Conservation (phyloP, 1,284 basidiomycete genomes). For the Ustilago cynodontis region DNA sequence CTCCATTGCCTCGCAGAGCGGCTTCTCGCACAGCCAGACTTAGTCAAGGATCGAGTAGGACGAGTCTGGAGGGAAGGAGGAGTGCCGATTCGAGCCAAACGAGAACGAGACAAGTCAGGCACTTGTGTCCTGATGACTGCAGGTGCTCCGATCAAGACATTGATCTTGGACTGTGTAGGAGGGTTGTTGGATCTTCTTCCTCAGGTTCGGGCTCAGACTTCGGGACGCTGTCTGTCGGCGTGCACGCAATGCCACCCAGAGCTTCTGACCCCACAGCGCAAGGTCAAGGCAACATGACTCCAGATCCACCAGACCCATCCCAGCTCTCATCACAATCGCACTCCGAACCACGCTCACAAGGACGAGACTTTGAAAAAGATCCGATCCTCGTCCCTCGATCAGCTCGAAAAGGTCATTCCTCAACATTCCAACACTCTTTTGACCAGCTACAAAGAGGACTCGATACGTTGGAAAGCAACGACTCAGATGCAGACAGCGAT, state of each 20-base stretch:
- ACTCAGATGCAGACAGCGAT: slow-evolving; percentile 39
- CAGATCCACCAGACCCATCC: slow-evolving; percentile 11
- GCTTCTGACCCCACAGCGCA: not conserved
- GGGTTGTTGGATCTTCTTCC: slow-evolving; percentile 32
- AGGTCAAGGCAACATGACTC: not conserved
- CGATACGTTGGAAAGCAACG: slow-evolving; percentile 24
- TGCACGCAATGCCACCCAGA: slow-evolving; percentile 24
- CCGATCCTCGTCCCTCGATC: slow-evolving; percentile 33
- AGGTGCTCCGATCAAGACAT: slow-evolving; percentile 54
- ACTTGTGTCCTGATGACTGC: slow-evolving; percentile 44
- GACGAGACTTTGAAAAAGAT: slow-evolving; percentile 38
- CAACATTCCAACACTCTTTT: slow-evolving; percentile 33
- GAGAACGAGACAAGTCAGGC: slow-evolving; percentile 1
- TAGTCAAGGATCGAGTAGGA: not conserved
- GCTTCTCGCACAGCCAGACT: not conserved
- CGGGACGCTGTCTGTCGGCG: slow-evolving; percentile 27
- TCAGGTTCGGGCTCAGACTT: slow-evolving; percentile 38
- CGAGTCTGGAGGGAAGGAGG: not conserved
- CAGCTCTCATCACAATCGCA: slow-evolving; percentile 19
- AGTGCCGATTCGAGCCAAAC: slow-evolving; percentile 15
- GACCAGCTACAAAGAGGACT: slow-evolving; percentile 38
- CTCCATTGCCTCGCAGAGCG: slow-evolving; percentile 19
- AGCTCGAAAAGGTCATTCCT: slow-evolving; percentile 10
- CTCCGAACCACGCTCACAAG: slow-evolving; percentile 28
- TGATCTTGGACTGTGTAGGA: slow-evolving; percentile 38